Percentiles rank a stretch among this genome's conserved stretches.
phyloP scores from a whole-genome alignment of 1,284 basidiomycete genomes.

The Ustilago vetiveriae region DNA sequence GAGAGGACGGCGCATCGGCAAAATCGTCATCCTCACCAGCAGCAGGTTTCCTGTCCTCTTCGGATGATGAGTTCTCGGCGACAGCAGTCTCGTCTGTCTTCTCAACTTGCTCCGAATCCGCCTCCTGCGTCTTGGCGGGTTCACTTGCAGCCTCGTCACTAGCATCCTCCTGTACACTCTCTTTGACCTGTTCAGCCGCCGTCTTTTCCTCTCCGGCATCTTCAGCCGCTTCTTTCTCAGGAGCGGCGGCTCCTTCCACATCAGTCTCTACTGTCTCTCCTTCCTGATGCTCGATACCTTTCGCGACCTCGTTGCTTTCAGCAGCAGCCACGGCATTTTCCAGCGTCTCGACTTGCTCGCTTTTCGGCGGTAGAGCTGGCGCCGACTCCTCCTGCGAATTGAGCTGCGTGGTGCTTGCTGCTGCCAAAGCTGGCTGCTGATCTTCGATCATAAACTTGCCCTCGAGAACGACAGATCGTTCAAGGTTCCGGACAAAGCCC shows the following conservation, averaged over 20 bases:
- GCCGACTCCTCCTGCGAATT: slow-evolving; percentile 18
- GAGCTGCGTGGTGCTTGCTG: slow-evolving; percentile 16
- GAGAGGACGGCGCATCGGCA: slow-evolving; percentile 38
- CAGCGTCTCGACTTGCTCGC: slow-evolving; percentile 25
- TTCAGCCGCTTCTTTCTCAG: slow-evolving; percentile 9
- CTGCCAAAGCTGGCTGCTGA: background rate
- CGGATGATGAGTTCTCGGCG: background rate
- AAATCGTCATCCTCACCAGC: slow-evolving; percentile 38
- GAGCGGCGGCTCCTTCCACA: background rate
- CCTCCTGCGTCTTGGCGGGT: background rate
- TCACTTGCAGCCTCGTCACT: slow-evolving; percentile 1
- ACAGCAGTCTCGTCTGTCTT: slow-evolving; percentile 2
- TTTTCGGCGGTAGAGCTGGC: slow-evolving; percentile 7
- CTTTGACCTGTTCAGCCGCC: slow-evolving; percentile 39
- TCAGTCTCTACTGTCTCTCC: background rate
- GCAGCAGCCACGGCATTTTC: slow-evolving; percentile 38
- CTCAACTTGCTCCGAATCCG: background rate
- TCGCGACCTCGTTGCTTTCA: slow-evolving; percentile 3
- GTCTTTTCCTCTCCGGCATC: slow-evolving; percentile 17
- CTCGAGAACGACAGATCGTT: slow-evolving; percentile 63
- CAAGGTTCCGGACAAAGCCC: slow-evolving; percentile 63
- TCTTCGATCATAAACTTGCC: slow-evolving; percentile 60
- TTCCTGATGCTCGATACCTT: background rate
- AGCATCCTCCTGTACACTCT: slow-evolving; percentile 22
- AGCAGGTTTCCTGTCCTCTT: slow-evolving; percentile 11